These are phyloP conservation scores for Solanum piurae DNA, from an alignment of 257 asterid species.

Conservation along the genomic window DNA sequence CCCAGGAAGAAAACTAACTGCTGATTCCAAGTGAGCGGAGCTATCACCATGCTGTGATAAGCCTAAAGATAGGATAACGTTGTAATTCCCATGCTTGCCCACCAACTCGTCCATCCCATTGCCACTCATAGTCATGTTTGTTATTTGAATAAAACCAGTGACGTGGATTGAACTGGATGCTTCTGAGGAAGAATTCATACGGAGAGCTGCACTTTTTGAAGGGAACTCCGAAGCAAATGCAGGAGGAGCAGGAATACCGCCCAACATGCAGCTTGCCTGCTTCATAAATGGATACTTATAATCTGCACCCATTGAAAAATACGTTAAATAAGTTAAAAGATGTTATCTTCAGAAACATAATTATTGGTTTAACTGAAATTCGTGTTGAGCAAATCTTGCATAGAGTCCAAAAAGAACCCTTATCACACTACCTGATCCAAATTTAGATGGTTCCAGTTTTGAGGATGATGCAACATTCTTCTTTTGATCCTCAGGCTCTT, in stretches of 20 bases:
- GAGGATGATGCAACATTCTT: conserved; percentile 31
- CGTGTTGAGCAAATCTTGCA: neutral
- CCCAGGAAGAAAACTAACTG: conserved; percentile 37
- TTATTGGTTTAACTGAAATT: neutral
- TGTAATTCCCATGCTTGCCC: conserved; percentile 43
- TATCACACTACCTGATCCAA: conserved; percentile 37
- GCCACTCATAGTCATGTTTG: conserved; percentile 9
- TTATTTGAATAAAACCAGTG: conserved; percentile 67
- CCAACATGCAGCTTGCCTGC: conserved; percentile 74
- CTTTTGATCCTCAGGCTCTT: conserved; percentile 5
- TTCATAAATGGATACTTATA: conserved; percentile 49
- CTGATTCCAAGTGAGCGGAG: conserved; percentile 42
- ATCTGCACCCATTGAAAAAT: conserved; percentile 25
- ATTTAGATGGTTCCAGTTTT: conserved; percentile 26
- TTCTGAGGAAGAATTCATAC: conserved; percentile 38
- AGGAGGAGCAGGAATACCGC: conserved; percentile 71
- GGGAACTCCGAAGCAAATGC: conserved; percentile 89
- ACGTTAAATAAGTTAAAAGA: neutral
- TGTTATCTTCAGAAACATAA: neutral
- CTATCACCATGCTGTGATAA: conserved; percentile 37
- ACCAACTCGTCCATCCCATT: conserved; percentile 16
- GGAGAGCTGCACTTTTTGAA: conserved; percentile 34
- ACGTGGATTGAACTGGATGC: conserved; percentile 58
- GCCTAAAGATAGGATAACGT: conserved; percentile 56
- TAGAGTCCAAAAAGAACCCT: neutral